Conservation (phyloP, 1,284 basidiomycete genomes). For the Cryptococcus sp. region DNA sequence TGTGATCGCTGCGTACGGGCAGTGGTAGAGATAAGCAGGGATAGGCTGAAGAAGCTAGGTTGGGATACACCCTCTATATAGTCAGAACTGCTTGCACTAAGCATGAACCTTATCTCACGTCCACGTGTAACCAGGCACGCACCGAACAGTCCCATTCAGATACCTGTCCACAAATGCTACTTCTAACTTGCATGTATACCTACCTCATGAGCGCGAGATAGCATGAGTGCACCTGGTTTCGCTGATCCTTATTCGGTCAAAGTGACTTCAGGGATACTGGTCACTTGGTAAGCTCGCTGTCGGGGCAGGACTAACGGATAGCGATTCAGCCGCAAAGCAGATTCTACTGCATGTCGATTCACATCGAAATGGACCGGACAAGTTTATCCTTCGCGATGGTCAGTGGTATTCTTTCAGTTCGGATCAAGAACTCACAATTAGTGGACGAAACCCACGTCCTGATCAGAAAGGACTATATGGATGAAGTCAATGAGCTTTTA, state of each 20-base stretch:
- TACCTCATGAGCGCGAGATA: too few species aligned
- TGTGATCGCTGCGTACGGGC: constrained; percentile 56
- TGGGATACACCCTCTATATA: not conserved
- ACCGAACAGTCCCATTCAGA: too few species aligned
- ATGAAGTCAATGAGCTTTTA: constrained; percentile 32
- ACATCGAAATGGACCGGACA: constrained; percentile 25
- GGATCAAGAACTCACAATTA: constrained; percentile 5
- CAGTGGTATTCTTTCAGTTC: constrained; percentile 7
- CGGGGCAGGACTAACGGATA: constrained; percentile 3
- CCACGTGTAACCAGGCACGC: too few species aligned
- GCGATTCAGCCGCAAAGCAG: constrained; percentile 45
- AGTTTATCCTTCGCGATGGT: constrained; percentile 40
- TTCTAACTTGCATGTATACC: too few species aligned
- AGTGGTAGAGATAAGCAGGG: not conserved
- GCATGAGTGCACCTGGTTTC: not conserved
- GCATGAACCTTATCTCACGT: too few species aligned
- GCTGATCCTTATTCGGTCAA: constrained; percentile 26
- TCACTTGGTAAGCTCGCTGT: constrained; percentile 25
- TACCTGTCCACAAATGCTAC: too few species aligned
- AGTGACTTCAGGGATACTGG: constrained; percentile 22
- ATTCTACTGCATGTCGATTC: constrained; percentile 41
- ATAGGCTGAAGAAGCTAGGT: not conserved
- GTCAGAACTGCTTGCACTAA: too few species aligned
- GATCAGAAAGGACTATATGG: constrained; percentile 33
- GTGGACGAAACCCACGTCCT: constrained; percentile 42